These are phyloP conservation scores for Tetrahymena thermophila DNA, from an alignment of 73 alveolate genomes.

Conservation along the genomic window DNA sequence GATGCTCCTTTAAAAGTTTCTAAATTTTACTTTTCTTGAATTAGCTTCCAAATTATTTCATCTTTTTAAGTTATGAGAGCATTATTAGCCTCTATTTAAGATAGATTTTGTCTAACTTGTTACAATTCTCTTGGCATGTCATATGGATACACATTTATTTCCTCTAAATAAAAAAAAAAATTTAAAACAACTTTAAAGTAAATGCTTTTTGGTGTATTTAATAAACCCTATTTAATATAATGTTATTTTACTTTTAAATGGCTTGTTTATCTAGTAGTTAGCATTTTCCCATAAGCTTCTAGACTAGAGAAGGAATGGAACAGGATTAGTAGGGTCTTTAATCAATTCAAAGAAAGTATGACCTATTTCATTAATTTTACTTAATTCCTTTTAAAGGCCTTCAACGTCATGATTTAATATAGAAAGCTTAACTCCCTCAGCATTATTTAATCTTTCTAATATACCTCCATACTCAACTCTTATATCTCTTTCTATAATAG, in stretches of 20 bases:
- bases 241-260: not conserved
- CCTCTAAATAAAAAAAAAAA: not conserved
- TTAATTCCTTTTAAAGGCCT: conserved; percentile 87
- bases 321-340: conserved; percentile 27
- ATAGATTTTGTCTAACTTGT: conserved; percentile 17
- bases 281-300: conserved; percentile 15
- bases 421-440: conserved; percentile 93
- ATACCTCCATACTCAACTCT: conserved; percentile 92
- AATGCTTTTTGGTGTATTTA: not conserved
- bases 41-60: conserved; percentile 37
- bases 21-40: conserved; percentile 15
- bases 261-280: conserved; percentile 13
- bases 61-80: conserved; percentile 2
- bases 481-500: conserved; percentile 85
- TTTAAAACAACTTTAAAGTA: not conserved
- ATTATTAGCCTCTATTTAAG: not conserved
- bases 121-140: conserved; percentile 30
- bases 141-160: conserved; percentile 26
- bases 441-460: conserved; percentile 88
- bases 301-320: conserved; percentile 11
- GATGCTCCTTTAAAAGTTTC: not conserved
- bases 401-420: conserved; percentile 86
- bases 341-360: conserved; percentile 18
- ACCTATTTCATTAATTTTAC: conserved; percentile 81
- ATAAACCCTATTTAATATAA: not conserved